Evolutionary conservation across 176 grass and related monocot genomes (phyloP).

Genomic region (Phoenix dactylifera): DNA sequence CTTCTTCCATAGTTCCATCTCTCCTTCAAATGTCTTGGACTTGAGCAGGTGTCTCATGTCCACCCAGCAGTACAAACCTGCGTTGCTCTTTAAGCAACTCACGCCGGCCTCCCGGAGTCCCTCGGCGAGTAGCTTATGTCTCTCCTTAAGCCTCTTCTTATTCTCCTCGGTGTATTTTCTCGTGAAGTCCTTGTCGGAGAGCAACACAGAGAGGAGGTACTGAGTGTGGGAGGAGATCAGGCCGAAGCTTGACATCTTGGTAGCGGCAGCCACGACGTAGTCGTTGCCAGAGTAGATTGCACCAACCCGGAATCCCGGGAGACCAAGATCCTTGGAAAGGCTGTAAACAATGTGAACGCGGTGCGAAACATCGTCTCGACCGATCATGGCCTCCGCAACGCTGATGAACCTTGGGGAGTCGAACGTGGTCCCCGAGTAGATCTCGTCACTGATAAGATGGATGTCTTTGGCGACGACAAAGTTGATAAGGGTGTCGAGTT

Average conservation of each 20-base stretch:
- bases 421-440: constrained; percentile 82
- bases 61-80: constrained; percentile 91
- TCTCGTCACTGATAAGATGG: constrained; percentile 91
- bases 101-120: constrained; percentile 36
- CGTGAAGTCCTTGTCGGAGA: constrained; percentile 58
- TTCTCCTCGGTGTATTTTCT: constrained; percentile 47
- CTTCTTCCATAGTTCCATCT: constrained; percentile 94
- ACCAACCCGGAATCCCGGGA: constrained; percentile 79
- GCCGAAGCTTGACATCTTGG: constrained; percentile 98
- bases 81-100: constrained; percentile 50
- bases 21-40: constrained; percentile 36
- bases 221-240: constrained; percentile 91
- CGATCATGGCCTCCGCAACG: constrained; percentile 49
- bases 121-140: constrained; percentile 42
- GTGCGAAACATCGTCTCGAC: neutral
- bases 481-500: constrained; percentile 47
- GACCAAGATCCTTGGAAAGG: constrained; percentile 92
- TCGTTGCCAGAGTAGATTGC: constrained; percentile 77
- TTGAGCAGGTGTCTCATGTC: constrained; percentile 49
- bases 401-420: constrained; percentile 53
- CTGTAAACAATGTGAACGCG: constrained; percentile 84
- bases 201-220: constrained; percentile 52
- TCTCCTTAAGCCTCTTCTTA: constrained; percentile 48
- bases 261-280: constrained; percentile 59
- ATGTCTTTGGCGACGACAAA: constrained; percentile 60